These are phyloP conservation scores for Podospora appendiculata DNA, from an alignment of 495 filamentous ascomycete genomes.

Conservation along the genomic window DNA sequence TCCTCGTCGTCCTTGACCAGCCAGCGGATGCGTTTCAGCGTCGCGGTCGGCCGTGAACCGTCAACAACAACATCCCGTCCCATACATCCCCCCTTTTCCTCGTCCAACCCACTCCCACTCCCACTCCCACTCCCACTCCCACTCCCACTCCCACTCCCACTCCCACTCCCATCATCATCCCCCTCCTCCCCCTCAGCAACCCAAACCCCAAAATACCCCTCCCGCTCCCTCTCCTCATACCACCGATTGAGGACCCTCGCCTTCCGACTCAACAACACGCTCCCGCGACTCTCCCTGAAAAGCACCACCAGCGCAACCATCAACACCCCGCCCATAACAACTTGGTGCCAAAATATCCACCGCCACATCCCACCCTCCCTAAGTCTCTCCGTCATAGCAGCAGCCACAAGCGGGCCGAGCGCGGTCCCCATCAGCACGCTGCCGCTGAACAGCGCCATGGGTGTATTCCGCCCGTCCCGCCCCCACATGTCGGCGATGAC, in stretches of 20 bases:
- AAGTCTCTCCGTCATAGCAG: conserved; percentile 56
- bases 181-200: conserved; percentile 4
- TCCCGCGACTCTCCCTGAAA: conserved; percentile 79
- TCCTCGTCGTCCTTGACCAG: conserved; percentile 80
- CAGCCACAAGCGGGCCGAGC: conserved; percentile 64
- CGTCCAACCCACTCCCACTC: background rate
- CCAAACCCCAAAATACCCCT: conserved; percentile 57
- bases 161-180: background rate
- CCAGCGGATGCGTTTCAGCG: conserved; percentile 65
- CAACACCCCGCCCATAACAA: conserved; percentile 57
- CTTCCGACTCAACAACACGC: conserved; percentile 72
- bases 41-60: background rate
- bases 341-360: conserved; percentile 87
- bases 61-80: too few species aligned
- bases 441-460: conserved; percentile 82
- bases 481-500: conserved; percentile 86
- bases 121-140: background rate
- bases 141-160: background rate
- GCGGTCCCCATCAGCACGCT: conserved; percentile 75
- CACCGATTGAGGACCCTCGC: conserved; percentile 67
- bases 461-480: conserved; percentile 69
- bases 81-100: conserved; percentile 15
- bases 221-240: conserved; percentile 64
- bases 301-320: conserved; percentile 55
- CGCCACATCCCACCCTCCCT: conserved; percentile 50